Evolutionary conservation across 2,329 filamentous ascomycete genomes (phyloP).

Genomic region (Penicillium olsonii): DNA sequence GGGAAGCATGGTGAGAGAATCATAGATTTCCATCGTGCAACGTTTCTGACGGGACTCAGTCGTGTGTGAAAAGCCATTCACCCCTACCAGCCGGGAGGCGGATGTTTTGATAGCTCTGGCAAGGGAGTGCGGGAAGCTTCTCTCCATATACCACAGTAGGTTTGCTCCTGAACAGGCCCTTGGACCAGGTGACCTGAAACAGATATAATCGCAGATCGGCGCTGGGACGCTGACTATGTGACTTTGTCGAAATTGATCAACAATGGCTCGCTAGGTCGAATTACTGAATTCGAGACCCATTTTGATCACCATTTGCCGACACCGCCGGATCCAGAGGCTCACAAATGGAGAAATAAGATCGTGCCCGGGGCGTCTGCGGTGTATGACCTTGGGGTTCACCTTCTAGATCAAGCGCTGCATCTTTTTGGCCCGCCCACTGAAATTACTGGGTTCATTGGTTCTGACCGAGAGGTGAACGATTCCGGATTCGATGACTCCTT

Average conservation of each 20-base stretch:
- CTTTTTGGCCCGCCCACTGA: slow-evolving; percentile 69
- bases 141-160: slow-evolving; percentile 68
- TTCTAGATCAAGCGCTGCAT: slow-evolving; percentile 72
- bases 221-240: slow-evolving; percentile 77
- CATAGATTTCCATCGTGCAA: too few relatives aligned
- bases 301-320: slow-evolving; percentile 74
- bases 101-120: slow-evolving; percentile 62
- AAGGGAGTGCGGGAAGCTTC: slow-evolving; percentile 50
- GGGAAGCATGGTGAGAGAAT: slow-evolving; percentile 74
- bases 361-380: slow-evolving; percentile 68
- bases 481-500: slow-evolving; percentile 51
- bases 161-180: too few relatives aligned
- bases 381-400: slow-evolving; percentile 74
- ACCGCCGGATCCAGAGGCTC: slow-evolving; percentile 43
- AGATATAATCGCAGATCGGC: too few relatives aligned
- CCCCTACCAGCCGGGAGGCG: slow-evolving; percentile 69
- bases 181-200: too few relatives aligned
- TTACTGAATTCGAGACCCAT: slow-evolving; percentile 77
- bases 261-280: slow-evolving; percentile 64
- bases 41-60: too few relatives aligned
- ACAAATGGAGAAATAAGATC: slow-evolving; percentile 68
- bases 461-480: slow-evolving; percentile 62
- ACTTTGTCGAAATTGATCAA: slow-evolving; percentile 66
- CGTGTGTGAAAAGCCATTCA: slow-evolving; percentile 81
- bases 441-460: slow-evolving; percentile 68